These are phyloP conservation scores for Corymbia calophylla DNA, from an alignment of 441 rosid species.

Conservation along the genomic window DNA sequence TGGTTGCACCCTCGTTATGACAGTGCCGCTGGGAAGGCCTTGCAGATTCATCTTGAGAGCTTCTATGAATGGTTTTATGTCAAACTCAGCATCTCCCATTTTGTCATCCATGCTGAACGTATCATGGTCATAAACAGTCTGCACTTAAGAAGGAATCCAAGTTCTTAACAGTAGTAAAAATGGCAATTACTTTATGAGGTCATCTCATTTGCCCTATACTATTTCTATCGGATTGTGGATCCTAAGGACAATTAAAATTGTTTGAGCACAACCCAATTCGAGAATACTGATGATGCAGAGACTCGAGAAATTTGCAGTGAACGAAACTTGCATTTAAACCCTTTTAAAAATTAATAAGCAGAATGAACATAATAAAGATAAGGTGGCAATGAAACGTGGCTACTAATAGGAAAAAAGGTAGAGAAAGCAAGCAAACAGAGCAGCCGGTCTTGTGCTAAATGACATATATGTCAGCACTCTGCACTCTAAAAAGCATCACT, in stretches of 20 bases:
- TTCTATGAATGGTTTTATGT: conserved; percentile 3
- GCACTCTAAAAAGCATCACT: not conserved
- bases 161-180: not conserved
- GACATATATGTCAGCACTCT: not conserved
- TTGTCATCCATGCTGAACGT: conserved; percentile 11
- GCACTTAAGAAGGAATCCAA: not conserved
- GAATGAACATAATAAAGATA: not conserved
- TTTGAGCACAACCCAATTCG: not conserved
- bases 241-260: not conserved
- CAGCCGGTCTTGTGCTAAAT: not conserved
- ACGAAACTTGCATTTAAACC: not conserved
- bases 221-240: not conserved
- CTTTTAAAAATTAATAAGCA: not conserved
- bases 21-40: not conserved
- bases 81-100: conserved; percentile 13
- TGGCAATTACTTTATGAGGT: not conserved
- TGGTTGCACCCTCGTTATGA: not conserved
- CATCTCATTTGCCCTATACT: not conserved
- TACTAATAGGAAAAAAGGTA: not conserved
- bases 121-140: conserved; percentile 11
- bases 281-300: not conserved
- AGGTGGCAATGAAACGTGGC: not conserved
- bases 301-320: not conserved
- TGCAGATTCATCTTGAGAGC: conserved; percentile 6
- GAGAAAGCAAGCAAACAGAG: not conserved